Base-by-base conservation (phyloP, 2,329 filamentous ascomycete genomes). In the Colletotrichum orbiculare region DNA sequence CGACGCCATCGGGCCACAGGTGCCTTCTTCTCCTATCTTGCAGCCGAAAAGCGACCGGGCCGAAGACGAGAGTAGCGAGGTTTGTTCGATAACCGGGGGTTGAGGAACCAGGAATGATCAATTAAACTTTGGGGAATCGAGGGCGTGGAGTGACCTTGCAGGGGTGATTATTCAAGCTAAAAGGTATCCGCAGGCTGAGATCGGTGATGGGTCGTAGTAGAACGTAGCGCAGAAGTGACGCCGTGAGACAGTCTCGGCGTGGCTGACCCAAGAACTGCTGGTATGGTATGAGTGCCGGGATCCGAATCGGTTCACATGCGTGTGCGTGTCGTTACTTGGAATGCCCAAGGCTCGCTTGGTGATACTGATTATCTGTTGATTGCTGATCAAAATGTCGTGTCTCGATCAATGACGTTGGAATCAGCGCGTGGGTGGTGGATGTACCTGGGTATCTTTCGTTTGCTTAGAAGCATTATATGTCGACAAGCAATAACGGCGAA, bases 1-100 rank as follows among this genome's bases (percentile, higher is more conserved):
- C 68, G 77, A 73, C 77, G 64, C 60, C 64, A 66, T 66, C 54
- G 43, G 49, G 39, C 38, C 52, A 65, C 60, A 49, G 9, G 48
- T 47, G 37, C 46, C 38, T 50, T 45, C 25, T 12, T 49, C 38
- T 58, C 50, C 39, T 12, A 12, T 46, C 38, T 25, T 11, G 25
- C 4, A 53, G 17, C 9, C 4, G 39, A 35, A 38, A 35, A 52
- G 11, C 25, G 8, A 37, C 55, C 46, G 25, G 52, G 34, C 34
- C 62, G 38, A 42, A 45, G 15, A 17, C 15, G 15, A 17, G 45
- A 43, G 25, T 25, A 25, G 25, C 25, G 25, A 25, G 43, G 34
- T 12, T 50, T 50, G n/a, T n/a, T 43, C 25, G 45, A 34, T 42
- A 33, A 25, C 38, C 25, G 25, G 25, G 25, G 25, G 25, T 25